Conservation (phyloP, 176 grass and related monocot species). For the Oryza brachyantha region DNA sequence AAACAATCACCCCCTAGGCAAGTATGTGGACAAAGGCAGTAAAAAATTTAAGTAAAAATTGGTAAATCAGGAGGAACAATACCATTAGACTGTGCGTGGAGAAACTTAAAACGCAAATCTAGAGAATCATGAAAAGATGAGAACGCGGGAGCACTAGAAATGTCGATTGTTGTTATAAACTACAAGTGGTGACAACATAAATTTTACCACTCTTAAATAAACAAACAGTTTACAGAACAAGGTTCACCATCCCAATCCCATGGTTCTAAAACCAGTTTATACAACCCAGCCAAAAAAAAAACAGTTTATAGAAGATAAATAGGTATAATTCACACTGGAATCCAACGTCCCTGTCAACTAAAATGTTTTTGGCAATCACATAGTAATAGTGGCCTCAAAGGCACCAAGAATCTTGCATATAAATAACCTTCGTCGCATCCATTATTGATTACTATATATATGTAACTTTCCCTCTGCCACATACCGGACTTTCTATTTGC, state of each 20-base stretch:
- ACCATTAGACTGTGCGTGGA: no score
- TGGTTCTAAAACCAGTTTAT: neutral
- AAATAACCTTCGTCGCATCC: neutral
- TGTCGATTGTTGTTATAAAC: neutral
- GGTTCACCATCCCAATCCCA: no score
- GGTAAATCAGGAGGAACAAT: neutral
- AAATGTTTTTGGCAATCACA: neutral
- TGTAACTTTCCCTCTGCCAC: neutral
- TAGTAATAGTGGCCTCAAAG: neutral
- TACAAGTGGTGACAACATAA: no score
- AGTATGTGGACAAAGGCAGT: no score
- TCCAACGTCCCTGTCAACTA: neutral
- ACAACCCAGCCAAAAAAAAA: no score
- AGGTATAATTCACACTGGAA: neutral
- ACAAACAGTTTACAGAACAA: neutral
- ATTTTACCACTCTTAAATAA: no score
- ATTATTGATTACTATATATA: neutral
- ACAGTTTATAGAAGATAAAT: neutral
- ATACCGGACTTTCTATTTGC: neutral
- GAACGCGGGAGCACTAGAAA: neutral
- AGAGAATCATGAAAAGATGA: neutral
- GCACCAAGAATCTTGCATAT: neutral
- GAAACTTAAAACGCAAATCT: no score
- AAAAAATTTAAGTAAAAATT: neutral
- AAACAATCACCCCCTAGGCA: no score